Evolutionary conservation across 129 eudicot species (phyloP), one percentile per base, ranked within the genome.

Genomic region (Chrysanthemum seticuspe): DNA sequence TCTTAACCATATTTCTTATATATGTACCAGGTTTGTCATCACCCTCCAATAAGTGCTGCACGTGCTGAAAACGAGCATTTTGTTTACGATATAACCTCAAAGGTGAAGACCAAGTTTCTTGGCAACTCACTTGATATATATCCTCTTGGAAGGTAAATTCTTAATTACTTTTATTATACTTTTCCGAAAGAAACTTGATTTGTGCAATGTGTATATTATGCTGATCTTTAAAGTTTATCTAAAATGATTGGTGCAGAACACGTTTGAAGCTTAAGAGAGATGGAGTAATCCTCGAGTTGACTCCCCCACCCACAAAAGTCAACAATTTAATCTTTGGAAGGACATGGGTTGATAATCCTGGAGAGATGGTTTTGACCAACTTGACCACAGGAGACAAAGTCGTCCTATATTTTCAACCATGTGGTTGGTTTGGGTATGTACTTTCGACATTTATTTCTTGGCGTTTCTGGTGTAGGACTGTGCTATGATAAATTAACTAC

Each of bases 61-160:
- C 98, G 88, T 84, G 95, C 93, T 55, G 98, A 94, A 90, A 94
- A 85, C 65, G 96, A 90, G 13, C 98, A 94, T 83, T 94, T 94
- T 74, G 59, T 76, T 10, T 94, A 94, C 76, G 98, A 90, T 71
- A 69, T 90, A 47, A 90, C 98, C 13, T 94, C 98, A 27, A 94
- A 94, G 83, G 85, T 94, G 73, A 90, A 82, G 81, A 90, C 98
- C 76, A 94, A 94, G 79, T 90, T 94, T 74, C 82, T 94, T 68
- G 98, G 98, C 72, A 94, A 94, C 85, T 94, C 98, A 0, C 52
- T 90, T 74, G 98, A 94, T 84, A 73, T 94, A 19, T 94, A 94
- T 78, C 98, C 98, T 5, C 91, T 94, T 62, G 98, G 98, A 81
- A 94, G 96, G 98, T 94, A 81, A 67, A 40, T 6, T 40, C 9